Percentiles rank a stretch among this genome's conserved stretches.
These are phyloP conservation scores for Phytophthora citrophthora DNA, from an alignment of 352 stramenopile genomes.

Conservation along the genomic window DNA sequence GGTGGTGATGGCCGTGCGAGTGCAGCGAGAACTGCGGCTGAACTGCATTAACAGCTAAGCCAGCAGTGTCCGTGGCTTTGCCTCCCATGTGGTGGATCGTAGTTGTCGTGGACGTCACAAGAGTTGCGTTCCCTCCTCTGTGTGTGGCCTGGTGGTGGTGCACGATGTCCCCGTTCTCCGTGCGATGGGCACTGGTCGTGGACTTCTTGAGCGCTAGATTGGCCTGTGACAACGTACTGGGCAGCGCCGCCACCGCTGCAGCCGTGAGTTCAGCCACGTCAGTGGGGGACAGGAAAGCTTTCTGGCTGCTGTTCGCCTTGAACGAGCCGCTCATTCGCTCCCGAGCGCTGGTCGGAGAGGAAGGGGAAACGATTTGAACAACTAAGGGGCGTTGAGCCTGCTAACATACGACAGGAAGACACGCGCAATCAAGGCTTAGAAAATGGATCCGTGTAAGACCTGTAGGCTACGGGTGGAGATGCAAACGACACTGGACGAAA, in stretches of 20 bases:
- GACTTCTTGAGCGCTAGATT: constrained; percentile 56
- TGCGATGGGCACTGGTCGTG: constrained; percentile 56
- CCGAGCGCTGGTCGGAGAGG: constrained; percentile 1
- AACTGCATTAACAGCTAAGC: not conserved
- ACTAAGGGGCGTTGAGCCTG: constrained; percentile 21
- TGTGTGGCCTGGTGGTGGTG: constrained; percentile 83
- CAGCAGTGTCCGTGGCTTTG: constrained; percentile 15
- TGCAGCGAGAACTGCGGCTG: constrained; percentile 62
- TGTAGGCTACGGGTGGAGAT: not conserved
- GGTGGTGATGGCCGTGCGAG: constrained; percentile 54
- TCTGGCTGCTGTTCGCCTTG: constrained; percentile 51
- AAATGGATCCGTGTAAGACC: not conserved
- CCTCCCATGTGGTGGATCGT: constrained; percentile 72
- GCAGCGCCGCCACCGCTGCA: constrained; percentile 70
- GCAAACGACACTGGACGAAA: constrained; percentile 7
- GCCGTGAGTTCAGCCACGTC: constrained; percentile 82
- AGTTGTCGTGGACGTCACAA: constrained; percentile 80
- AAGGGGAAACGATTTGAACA: not conserved
- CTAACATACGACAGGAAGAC: constrained; percentile 24
- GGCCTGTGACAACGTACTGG: constrained; percentile 64
- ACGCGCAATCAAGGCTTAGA: constrained; percentile 30
- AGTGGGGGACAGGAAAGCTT: constrained; percentile 75
- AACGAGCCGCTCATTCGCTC: constrained; percentile 55
- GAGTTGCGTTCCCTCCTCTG: constrained; percentile 67
- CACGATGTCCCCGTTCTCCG: constrained; percentile 80